Percentiles rank a stretch among this genome's conserved stretches.
Conservation (phyloP, 257 asterid species). For the Thymus mandschuricus region DNA sequence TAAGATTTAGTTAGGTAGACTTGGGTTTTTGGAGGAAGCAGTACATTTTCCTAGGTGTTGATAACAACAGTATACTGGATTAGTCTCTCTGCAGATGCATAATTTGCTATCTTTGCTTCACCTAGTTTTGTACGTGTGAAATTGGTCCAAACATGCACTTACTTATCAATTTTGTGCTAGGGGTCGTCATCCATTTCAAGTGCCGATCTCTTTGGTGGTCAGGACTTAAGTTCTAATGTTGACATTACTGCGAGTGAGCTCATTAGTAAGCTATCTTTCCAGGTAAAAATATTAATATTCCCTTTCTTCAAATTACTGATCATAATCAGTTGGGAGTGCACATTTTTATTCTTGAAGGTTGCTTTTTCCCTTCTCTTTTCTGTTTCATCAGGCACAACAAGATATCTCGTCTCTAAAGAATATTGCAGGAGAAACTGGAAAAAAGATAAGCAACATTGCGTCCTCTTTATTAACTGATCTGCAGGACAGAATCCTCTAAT, state of each 20-base stretch:
- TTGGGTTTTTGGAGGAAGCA: conserved; percentile 6
- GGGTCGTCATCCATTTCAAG: conserved; percentile 93
- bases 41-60: conserved; percentile 8
- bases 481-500: conserved; percentile 91
- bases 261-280: conserved; percentile 87
- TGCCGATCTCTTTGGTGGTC: conserved; percentile 94
- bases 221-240: conserved; percentile 39
- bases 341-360: neutral
- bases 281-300: conserved; percentile 48
- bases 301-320: neutral
- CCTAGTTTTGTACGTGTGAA: neutral
- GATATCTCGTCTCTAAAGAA: conserved; percentile 87
- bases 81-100: neutral
- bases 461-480: conserved; percentile 77
- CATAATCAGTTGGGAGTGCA: neutral
- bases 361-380: neutral
- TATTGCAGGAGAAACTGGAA: conserved; percentile 98
- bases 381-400: conserved; percentile 76
- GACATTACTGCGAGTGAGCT: conserved; percentile 82
- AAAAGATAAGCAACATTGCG: conserved; percentile 77
- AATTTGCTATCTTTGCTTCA: neutral
- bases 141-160: neutral
- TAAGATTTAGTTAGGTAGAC: neutral
- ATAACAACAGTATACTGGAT: neutral
- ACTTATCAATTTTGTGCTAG: conserved; percentile 42